phyloP scores from a whole-genome alignment of 169 alveolate genomes.

The Perkinsus olseni region DNA sequence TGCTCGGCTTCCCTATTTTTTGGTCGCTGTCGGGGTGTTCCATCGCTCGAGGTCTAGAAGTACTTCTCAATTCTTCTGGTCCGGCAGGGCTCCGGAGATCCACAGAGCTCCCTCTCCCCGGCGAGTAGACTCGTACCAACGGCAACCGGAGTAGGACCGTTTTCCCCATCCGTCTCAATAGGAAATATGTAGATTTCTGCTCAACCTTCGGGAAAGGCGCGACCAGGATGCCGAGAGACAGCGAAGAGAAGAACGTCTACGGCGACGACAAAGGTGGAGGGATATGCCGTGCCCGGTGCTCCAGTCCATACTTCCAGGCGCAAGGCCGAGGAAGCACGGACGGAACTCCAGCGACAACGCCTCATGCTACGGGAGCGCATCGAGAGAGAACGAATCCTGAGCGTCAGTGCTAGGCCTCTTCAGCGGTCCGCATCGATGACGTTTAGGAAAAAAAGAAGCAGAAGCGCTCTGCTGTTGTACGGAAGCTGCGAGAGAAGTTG shows the following conservation, averaged over 20 bases:
- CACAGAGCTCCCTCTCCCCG: neutral
- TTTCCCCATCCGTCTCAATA: neutral
- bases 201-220: neutral
- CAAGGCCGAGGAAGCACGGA: neutral
- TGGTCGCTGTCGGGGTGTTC: too few relatives aligned
- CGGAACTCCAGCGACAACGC: neutral
- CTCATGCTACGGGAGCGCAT: neutral
- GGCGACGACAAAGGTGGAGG: neutral
- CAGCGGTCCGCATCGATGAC: too few relatives aligned
- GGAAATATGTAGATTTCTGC: too few relatives aligned
- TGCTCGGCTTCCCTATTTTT: too few relatives aligned
- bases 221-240: neutral
- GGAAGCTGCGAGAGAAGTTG: too few relatives aligned
- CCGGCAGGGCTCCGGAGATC: neutral
- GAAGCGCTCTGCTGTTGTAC: too few relatives aligned
- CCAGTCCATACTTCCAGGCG: neutral
- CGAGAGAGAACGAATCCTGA: neutral
- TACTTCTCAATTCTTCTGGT: too few relatives aligned
- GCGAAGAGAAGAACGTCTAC: neutral
- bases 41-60: too few relatives aligned
- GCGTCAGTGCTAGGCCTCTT: neutral
- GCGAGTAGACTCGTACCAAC: neutral
- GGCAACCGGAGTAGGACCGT: neutral
- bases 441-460: too few relatives aligned
- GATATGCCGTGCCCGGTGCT: too few relatives aligned